Evolutionary conservation across 2,329 filamentous ascomycete genomes (phyloP), one percentile per base, ranked within the genome.

Genomic region (Neobulgaria alba): DNA sequence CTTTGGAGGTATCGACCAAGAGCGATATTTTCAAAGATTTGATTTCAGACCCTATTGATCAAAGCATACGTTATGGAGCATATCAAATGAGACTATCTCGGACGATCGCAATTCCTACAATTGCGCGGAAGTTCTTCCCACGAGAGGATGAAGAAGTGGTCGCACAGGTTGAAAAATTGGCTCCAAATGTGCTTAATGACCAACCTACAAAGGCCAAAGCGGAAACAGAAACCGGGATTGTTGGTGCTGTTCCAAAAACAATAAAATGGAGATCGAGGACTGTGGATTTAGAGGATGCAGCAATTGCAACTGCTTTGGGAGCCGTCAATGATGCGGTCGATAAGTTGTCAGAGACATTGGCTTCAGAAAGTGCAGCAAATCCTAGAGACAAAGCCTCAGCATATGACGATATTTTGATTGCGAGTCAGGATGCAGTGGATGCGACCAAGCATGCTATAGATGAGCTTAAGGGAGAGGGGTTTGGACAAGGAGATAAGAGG

Each of bases 391-490:
- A 82, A 55, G 87, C 89, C 9, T 83, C 81, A 7, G 86, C 86
- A 5, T 98, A 96, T 61, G 92, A 98, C 54, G 85, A 84, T 48
- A 81, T 96, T 39, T 77, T 98, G 18, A 86, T 84, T 51, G 80
- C 88, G 16, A 92, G 86, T 51, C 92, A 96, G 63, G 90, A 98
- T 59, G 87, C 86, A 3, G 87, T 90, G 15, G 92, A 98, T 63
- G 87, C 88, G 4, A 92, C 89, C 1, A 93, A 95, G 63, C 80
- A 84, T 53, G 88, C 88, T 9, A 94, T 95, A 45, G 90, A 96
- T 50, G 92, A 96, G 61, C 69, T 95, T 42, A 76, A 77, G 37
- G 79, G 75, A 45, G 92, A 98, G 60, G 85, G 87, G 1, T 77
- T 95, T 10, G 75, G 85, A 16, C 85, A 87, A 59, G 80, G 86